phyloP scores from a whole-genome alignment of 805 yeast genomes.

The Ogataea pilisensis region DNA sequence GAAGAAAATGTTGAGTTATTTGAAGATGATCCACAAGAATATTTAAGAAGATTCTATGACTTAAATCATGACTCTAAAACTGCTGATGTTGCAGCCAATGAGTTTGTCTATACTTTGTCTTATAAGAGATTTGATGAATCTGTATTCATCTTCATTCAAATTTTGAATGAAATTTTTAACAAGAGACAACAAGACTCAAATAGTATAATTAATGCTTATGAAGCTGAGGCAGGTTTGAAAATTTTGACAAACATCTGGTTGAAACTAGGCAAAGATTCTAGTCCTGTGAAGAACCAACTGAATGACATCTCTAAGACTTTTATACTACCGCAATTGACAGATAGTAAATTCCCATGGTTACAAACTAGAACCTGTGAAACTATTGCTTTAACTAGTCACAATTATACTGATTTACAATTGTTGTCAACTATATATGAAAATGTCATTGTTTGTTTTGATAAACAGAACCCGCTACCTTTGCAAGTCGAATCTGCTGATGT shows the following conservation, averaged over 20 bases:
- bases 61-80: constrained; percentile 44
- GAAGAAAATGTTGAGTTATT: constrained; percentile 67
- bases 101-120: constrained; percentile 30
- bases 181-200: constrained; percentile 28
- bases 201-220: constrained; percentile 41
- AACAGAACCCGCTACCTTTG: constrained; percentile 42
- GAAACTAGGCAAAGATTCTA: constrained; percentile 44
- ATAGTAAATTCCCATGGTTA: constrained; percentile 53
- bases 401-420: constrained; percentile 24
- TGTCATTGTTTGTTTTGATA: constrained; percentile 33
- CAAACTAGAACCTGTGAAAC: constrained; percentile 68
- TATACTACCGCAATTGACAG: constrained; percentile 61
- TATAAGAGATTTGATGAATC: constrained; percentile 32
- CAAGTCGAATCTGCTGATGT: constrained; percentile 52
- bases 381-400: constrained; percentile 30
- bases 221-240: constrained; percentile 72
- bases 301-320: constrained; percentile 56
- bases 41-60: constrained; percentile 68
- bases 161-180: constrained; percentile 46
- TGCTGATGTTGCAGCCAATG: constrained; percentile 47
- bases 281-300: constrained; percentile 55
- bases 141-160: constrained; percentile 47
- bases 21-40: constrained; percentile 86
- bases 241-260: constrained; percentile 66
- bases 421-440: constrained; percentile 33